Evolutionary conservation across 116 monocot genomes (phyloP).

Genomic region (Papilionanthe hybrid): DNA sequence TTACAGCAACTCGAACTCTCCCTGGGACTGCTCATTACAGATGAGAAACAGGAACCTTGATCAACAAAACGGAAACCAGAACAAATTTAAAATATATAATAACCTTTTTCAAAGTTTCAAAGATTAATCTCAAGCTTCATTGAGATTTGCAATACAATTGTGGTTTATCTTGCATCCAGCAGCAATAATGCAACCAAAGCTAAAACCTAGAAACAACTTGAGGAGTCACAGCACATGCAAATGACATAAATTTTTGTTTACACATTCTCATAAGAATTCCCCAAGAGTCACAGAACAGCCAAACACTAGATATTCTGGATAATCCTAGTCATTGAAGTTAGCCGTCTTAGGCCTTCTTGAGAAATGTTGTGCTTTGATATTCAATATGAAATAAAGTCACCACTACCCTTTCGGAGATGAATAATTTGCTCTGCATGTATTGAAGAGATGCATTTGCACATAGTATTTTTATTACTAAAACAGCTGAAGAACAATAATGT

Average conservation of each 20-base stretch:
- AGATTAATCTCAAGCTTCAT: not conserved
- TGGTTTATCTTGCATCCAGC: not conserved
- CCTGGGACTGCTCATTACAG: conserved; percentile 55
- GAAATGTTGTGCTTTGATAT: not conserved
- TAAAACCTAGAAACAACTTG: not conserved
- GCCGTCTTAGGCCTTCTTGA: not conserved
- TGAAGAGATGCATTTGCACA: not conserved
- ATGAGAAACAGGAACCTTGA: not conserved
- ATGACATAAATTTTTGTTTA: not conserved
- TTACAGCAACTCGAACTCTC: conserved; percentile 93
- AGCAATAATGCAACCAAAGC: conserved; percentile 3
- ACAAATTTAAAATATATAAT: conserved; percentile 1
- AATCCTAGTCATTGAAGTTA: not conserved
- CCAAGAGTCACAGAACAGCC: not conserved
- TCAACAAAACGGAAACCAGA: not conserved
- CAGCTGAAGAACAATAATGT: too few relatives aligned
- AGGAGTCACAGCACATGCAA: not conserved
- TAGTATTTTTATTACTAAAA: not conserved
- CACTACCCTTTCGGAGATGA: not conserved
- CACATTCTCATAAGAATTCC: not conserved
- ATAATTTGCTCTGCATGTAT: not conserved
- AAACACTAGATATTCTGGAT: not conserved
- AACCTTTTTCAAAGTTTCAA: not conserved
- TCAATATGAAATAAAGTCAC: not conserved
- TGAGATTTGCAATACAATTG: not conserved